These are phyloP conservation scores for Microcera coccophila DNA, from an alignment of 2,329 filamentous ascomycete genomes.

Conservation along the genomic window DNA sequence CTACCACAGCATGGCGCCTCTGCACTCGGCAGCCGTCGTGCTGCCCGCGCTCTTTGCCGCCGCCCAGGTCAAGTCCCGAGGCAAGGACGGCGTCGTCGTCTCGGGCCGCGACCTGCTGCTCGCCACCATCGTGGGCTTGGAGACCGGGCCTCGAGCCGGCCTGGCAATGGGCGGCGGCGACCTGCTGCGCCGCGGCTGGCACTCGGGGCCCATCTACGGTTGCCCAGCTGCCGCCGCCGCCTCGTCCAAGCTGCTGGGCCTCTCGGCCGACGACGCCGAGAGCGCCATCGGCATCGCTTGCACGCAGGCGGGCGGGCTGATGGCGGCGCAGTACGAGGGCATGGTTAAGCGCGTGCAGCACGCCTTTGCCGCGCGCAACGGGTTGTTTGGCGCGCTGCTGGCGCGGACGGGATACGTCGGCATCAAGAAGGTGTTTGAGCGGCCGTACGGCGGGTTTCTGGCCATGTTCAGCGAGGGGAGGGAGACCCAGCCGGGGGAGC, in stretches of 20 bases:
- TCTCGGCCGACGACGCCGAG: slow-evolving; percentile 29
- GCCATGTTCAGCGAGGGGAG: slow-evolving; percentile 31
- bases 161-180: slow-evolving; percentile 35
- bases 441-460: slow-evolving; percentile 41
- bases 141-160: slow-evolving; percentile 38
- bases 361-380: slow-evolving; percentile 42
- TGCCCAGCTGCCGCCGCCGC: slow-evolving; percentile 32
- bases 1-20: slow-evolving; percentile 37
- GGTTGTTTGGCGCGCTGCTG: slow-evolving; percentile 38
- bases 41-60: slow-evolving; percentile 40
- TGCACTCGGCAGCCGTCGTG: slow-evolving; percentile 37
- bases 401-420: slow-evolving; percentile 37
- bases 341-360: slow-evolving; percentile 45
- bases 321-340: slow-evolving; percentile 41
- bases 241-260: slow-evolving; percentile 30
- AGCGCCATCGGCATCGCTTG: slow-evolving; percentile 38
- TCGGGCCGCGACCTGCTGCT: slow-evolving; percentile 32
- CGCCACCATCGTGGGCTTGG: slow-evolving; percentile 37
- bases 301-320: slow-evolving; percentile 38
- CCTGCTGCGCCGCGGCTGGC: slow-evolving; percentile 38
- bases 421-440: slow-evolving; percentile 40
- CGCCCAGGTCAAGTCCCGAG: slow-evolving; percentile 7
- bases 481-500: too few species aligned
- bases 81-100: too few species aligned
- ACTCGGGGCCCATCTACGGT: slow-evolving; percentile 38